phyloP scores from a whole-genome alignment of 2,329 filamentous ascomycete genomes.

The Colletotrichum sp. region DNA sequence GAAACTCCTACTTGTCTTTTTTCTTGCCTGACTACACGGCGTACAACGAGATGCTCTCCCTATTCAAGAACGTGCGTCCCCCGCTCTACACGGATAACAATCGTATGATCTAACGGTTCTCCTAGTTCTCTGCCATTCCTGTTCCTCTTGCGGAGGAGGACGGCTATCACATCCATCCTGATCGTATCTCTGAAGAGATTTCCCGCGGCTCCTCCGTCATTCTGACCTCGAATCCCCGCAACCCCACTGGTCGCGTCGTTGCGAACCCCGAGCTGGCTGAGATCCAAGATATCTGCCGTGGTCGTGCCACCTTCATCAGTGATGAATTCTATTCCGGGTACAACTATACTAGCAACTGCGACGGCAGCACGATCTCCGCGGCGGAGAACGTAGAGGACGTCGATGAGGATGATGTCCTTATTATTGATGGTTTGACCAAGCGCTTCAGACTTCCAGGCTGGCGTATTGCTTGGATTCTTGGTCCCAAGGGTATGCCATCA shows the following conservation, averaged over 20 bases:
- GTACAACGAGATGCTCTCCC: constrained; percentile 95
- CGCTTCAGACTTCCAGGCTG: constrained; percentile 95
- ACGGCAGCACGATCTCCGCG: constrained; percentile 86
- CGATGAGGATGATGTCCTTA: constrained; percentile 86
- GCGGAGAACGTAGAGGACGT: constrained; percentile 92
- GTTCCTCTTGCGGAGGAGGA: constrained; percentile 85
- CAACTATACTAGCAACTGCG: constrained; percentile 93
- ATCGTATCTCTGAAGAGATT: constrained; percentile 93
- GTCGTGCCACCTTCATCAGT: constrained; percentile 88
- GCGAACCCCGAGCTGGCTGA: constrained; percentile 83
- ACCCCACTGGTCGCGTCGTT: constrained; percentile 90
- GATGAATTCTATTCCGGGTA: constrained; percentile 98
- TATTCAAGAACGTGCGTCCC: constrained; percentile 81
- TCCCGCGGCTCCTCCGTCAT: constrained; percentile 86
- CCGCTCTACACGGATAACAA: background rate
- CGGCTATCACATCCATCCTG: constrained; percentile 89
- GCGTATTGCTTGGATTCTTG: constrained; percentile 96
- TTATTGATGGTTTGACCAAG: constrained; percentile 96
- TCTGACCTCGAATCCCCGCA: constrained; percentile 92
- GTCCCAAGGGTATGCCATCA: constrained; percentile 69
- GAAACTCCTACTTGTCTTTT: constrained; percentile 91
- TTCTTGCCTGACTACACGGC: constrained; percentile 96
- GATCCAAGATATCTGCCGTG: constrained; percentile 92
- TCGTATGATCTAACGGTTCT: background rate
- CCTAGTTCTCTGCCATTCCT: constrained; percentile 82